Evolutionary conservation across 2,329 filamentous ascomycete genomes (phyloP).

Genomic region (Phaeoacremonium minimum): DNA sequence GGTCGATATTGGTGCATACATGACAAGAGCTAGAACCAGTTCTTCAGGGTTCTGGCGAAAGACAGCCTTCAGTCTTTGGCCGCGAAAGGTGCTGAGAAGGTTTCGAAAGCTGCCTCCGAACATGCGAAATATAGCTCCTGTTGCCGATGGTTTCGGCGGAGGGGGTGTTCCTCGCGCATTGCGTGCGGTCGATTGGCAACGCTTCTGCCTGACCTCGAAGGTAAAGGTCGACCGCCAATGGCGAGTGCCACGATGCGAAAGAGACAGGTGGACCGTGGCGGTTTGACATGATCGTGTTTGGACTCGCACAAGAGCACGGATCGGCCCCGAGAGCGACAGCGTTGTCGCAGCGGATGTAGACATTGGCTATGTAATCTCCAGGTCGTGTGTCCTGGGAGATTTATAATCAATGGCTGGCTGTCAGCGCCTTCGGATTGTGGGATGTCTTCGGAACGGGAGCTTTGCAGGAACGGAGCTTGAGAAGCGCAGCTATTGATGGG

Average conservation of each 20-base stretch:
- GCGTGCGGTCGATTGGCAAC: background rate
- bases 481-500: too few relatives aligned
- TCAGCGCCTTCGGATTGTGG: too few relatives aligned
- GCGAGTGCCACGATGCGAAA: constrained; percentile 4
- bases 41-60: constrained; percentile 39
- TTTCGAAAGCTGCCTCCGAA: constrained; percentile 24
- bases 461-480: too few relatives aligned
- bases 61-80: constrained; percentile 28
- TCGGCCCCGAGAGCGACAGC: too few relatives aligned
- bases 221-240: constrained; percentile 2
- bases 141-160: constrained; percentile 9
- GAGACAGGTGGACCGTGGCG: background rate
- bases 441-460: too few relatives aligned
- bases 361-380: too few relatives aligned
- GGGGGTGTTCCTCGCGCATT: constrained; percentile 2
- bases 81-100: constrained; percentile 29
- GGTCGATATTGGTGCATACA: constrained; percentile 23
- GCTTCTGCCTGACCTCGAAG: constrained; percentile 3
- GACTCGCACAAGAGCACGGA: too few relatives aligned
- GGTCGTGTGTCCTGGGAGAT: too few relatives aligned
- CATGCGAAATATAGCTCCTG: constrained; percentile 23
- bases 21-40: constrained; percentile 32
- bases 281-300: too few relatives aligned
- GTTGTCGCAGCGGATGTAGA: too few relatives aligned
- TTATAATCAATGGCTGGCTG: too few relatives aligned